Evolutionary conservation across 768 basidiomycete species (phyloP).

Genomic region (Auriculariales sp.): DNA sequence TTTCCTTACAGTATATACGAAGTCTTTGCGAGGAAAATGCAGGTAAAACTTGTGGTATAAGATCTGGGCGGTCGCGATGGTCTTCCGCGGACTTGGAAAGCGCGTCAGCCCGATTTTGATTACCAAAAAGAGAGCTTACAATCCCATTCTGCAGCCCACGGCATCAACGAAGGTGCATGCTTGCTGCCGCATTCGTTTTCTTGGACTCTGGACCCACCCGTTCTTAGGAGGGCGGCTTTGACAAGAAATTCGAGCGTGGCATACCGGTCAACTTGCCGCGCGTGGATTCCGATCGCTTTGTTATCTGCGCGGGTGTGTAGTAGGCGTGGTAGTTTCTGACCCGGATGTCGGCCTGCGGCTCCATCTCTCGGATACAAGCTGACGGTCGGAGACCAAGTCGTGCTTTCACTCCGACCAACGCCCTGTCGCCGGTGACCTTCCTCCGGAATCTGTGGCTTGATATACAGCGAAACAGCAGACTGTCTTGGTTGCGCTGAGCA

Average conservation of each 20-base stretch:
- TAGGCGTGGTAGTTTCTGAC: slow-evolving; percentile 81
- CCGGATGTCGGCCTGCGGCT: no score
- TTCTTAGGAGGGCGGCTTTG: not conserved
- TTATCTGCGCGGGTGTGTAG: slow-evolving; percentile 67
- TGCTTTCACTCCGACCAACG: no score
- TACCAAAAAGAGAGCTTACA: slow-evolving; percentile 43
- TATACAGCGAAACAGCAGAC: no score
- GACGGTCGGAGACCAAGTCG: no score
- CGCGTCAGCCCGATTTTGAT: not conserved
- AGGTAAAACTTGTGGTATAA: slow-evolving; percentile 94
- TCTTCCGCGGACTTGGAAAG: slow-evolving; percentile 66
- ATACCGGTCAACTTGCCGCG: slow-evolving; percentile 51
- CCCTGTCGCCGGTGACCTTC: no score
- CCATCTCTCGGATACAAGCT: no score
- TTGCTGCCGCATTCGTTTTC: slow-evolving; percentile 66
- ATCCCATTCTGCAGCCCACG: slow-evolving; percentile 75
- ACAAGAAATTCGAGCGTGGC: not conserved
- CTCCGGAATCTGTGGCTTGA: no score
- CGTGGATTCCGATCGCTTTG: slow-evolving; percentile 68
- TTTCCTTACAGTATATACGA: slow-evolving; percentile 61
- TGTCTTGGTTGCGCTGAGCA: no score
- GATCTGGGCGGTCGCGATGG: slow-evolving; percentile 86
- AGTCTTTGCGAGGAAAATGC: slow-evolving; percentile 89
- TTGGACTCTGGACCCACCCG: slow-evolving; percentile 54
- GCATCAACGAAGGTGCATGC: slow-evolving; percentile 85